phyloP scores from a whole-genome alignment of 495 filamentous ascomycete species.

The Tuber umbilicatum region DNA sequence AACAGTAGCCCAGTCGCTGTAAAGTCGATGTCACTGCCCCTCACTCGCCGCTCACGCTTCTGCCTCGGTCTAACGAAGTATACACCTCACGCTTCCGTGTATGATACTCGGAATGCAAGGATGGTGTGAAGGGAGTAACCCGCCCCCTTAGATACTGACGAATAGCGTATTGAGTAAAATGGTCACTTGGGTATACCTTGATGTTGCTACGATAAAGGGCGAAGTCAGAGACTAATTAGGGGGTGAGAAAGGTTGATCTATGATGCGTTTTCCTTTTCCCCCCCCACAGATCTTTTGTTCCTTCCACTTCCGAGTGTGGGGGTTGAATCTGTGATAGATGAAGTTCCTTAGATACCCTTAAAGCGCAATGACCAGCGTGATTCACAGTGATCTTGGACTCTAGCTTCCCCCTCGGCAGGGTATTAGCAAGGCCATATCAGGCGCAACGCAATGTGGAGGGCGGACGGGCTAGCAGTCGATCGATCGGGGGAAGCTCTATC shows the following conservation, averaged over 20 bases:
- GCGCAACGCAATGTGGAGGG: neutral
- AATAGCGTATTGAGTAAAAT: neutral
- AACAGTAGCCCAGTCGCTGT: too few species aligned
- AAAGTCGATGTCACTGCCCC: neutral
- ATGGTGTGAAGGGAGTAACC: too few species aligned
- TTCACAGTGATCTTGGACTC: neutral
- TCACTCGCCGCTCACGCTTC: neutral
- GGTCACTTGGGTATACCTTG: neutral
- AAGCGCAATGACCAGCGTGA: neutral
- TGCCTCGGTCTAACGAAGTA: too few species aligned
- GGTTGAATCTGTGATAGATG: neutral
- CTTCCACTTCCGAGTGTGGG: neutral
- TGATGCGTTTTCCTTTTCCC: neutral
- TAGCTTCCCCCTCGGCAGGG: neutral
- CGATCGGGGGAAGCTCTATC: too few species aligned
- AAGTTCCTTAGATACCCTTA: neutral
- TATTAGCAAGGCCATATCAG: neutral
- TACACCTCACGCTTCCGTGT: too few species aligned
- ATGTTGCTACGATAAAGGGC: too few species aligned
- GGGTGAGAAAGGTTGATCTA: neutral
- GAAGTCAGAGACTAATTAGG: too few species aligned
- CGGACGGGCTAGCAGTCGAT: too few species aligned
- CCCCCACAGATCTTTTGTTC: neutral
- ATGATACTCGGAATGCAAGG: too few species aligned
- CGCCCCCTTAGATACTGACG: too few species aligned